phyloP scores from a whole-genome alignment of 495 filamentous ascomycete species.

The Staphylotrichum tortipilum region DNA sequence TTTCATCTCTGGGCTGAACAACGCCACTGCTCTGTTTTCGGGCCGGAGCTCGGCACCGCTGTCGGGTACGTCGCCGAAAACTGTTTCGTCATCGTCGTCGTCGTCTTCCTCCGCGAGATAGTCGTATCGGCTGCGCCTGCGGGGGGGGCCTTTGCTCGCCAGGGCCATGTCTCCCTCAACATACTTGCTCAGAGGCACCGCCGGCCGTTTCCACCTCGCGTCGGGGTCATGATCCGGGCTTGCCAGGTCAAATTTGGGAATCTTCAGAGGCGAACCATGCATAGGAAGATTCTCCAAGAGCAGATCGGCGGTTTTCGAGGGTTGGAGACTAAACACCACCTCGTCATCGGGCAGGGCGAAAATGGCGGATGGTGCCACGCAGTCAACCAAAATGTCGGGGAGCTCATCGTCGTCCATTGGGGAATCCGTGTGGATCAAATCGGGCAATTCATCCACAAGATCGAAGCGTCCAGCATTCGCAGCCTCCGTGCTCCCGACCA shows the following conservation, averaged over 20 bases:
- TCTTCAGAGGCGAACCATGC: conserved; percentile 56
- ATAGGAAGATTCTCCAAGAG: conserved; percentile 79
- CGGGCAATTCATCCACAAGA: conserved; percentile 46
- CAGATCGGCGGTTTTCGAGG: conserved; percentile 67
- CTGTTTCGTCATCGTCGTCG: conserved; percentile 42
- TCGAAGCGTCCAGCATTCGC: conserved; percentile 22
- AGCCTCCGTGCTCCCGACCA: conserved; percentile 12
- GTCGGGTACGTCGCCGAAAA: conserved; percentile 38
- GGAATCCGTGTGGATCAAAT: conserved; percentile 53
- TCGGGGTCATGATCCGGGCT: conserved; percentile 54
- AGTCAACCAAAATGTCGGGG: conserved; percentile 33
- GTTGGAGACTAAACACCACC: conserved; percentile 67
- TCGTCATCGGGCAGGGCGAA: conserved; percentile 77
- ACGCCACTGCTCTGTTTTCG: conserved; percentile 67
- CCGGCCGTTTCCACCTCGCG: conserved; percentile 61
- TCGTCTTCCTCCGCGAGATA: conserved; percentile 62
- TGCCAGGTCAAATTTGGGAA: conserved; percentile 47
- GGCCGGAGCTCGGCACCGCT: conserved; percentile 45
- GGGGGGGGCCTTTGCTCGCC: conserved; percentile 53
- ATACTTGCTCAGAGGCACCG: conserved; percentile 81
- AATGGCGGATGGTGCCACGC: conserved; percentile 61
- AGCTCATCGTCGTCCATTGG: conserved; percentile 41
- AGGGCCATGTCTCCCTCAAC: conserved; percentile 71
- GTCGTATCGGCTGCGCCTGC: conserved; percentile 70
- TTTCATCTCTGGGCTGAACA: conserved; percentile 87